phyloP scores from a whole-genome alignment of 805 yeast genomes.

The Ogataea dorogensis region DNA sequence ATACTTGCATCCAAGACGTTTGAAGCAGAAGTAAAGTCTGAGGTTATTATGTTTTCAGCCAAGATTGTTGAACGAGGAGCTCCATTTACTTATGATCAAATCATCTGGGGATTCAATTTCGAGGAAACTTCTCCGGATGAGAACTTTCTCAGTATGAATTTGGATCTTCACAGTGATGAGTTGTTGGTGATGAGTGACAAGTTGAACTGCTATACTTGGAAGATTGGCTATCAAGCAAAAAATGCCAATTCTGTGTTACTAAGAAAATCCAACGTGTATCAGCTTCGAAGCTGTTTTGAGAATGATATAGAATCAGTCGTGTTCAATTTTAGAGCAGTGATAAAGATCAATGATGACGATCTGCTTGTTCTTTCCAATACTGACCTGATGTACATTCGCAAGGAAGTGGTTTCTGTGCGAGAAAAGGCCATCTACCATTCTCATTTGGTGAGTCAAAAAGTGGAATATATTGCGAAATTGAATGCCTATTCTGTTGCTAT shows the following conservation, averaged over 20 bases:
- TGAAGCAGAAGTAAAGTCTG: conserved; percentile 28
- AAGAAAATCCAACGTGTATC: conserved; percentile 27
- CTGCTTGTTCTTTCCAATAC: conserved; percentile 30
- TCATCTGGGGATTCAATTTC: conserved; percentile 37
- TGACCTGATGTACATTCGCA: conserved; percentile 30
- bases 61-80: conserved; percentile 23
- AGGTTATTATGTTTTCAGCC: conserved; percentile 30
- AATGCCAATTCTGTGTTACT: conserved; percentile 14
- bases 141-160: conserved; percentile 29
- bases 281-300: conserved; percentile 29
- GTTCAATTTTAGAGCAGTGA: conserved; percentile 26
- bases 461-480: conserved; percentile 34
- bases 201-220: conserved; percentile 37
- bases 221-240: conserved; percentile 13
- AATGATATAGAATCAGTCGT: conserved; percentile 22
- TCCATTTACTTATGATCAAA: conserved; percentile 27
- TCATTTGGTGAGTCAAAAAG: conserved; percentile 23
- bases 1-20: conserved; percentile 29
- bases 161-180: conserved; percentile 30
- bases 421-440: conserved; percentile 25
- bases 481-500: conserved; percentile 26
- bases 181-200: conserved; percentile 33
- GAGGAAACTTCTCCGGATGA: conserved; percentile 29
- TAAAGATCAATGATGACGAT: conserved; percentile 31
- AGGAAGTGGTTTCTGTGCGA: conserved; percentile 11